These are phyloP conservation scores for Exsudoporus frostii DNA, from an alignment of 768 basidiomycete species.

Conservation along the genomic window DNA sequence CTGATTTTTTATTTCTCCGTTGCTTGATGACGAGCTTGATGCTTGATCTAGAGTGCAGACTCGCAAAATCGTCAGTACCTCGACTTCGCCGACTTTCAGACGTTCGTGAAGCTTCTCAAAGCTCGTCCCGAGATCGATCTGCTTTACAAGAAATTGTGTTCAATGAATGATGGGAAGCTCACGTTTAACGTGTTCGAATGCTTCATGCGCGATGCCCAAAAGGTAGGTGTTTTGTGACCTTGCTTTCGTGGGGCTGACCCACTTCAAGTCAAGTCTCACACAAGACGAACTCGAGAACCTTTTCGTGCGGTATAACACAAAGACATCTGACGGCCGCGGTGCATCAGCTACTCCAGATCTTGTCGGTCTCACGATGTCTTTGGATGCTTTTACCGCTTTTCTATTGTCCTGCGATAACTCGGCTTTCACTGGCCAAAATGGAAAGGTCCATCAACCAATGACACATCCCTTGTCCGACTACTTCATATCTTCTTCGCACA, in stretches of 20 bases:
- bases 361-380: constrained; percentile 34
- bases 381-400: constrained; percentile 74
- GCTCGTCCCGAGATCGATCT: constrained; percentile 77
- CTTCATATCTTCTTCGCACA: constrained; percentile 86
- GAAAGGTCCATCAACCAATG: constrained; percentile 77
- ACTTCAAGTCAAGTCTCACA: constrained; percentile 34
- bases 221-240: constrained; percentile 33
- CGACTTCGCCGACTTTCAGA: constrained; percentile 76
- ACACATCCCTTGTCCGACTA: constrained; percentile 84
- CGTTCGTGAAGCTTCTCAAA: constrained; percentile 80
- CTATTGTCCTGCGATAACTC: constrained; percentile 79
- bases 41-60: constrained; percentile 57
- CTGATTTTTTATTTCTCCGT: background rate
- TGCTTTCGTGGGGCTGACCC: constrained; percentile 11
- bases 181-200: constrained; percentile 39
- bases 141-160: constrained; percentile 49
- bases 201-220: constrained; percentile 54
- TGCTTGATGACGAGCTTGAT: background rate
- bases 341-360: constrained; percentile 1
- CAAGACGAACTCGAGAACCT: constrained; percentile 33
- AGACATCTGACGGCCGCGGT: background rate
- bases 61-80: constrained; percentile 52
- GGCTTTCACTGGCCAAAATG: constrained; percentile 50
- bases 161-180: constrained; percentile 32
- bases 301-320: constrained; percentile 36